Base-by-base conservation (phyloP, 495 filamentous ascomycete species). In the Xylaria castorea region DNA sequence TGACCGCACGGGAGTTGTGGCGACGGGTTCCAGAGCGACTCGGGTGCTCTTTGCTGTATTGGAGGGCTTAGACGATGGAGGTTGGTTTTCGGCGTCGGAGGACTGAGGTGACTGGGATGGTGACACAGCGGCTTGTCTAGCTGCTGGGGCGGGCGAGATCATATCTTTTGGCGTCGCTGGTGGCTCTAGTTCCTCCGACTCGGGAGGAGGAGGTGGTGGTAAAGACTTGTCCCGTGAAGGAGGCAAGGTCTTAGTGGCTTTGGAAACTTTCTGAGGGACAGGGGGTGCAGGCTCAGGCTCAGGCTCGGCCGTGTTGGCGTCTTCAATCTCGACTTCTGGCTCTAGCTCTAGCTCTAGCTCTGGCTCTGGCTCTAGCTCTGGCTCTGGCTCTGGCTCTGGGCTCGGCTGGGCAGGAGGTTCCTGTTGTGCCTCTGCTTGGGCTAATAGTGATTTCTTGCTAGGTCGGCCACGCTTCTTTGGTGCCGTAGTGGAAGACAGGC, bases 81-180 rank as follows among this genome's bases (percentile, higher is more conserved):
- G 92, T 22, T 87, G 89, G 73, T 94, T 94, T 77, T 94, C 92
- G 1, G 91, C 92, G 81, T 94, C 90, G n/a, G 92, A 94, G 5
- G 92, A 90, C 71, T 93, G 92, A 0, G 91, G 90, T 12, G 92
- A 92, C 60, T 86, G 85, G 1, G 90, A 90, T 6, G 89, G 89
- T 1, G 87, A 85, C 5, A 82, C 34, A 2, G 71, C 71, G 2
- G 83, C 77, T 68, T 85, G 85, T 66, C 80, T 80, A 25, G 81
- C 81, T 20, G 75, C 76, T 14, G 75, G 74, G 8, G 80, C 76
- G 8, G 82, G 77, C 1, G 77, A 76, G 30, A 72, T 61, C n/a
- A 68, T 40, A 27, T 75, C 64, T 1, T 76, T 72, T 0, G 84
- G 83, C 6, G 84, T 85, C 11, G 81, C 32, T 2, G 83, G 84